These are phyloP conservation scores for Pterocarpus macrocarpus DNA, from an alignment of 306 rosid genomes.

Conservation along the genomic window DNA sequence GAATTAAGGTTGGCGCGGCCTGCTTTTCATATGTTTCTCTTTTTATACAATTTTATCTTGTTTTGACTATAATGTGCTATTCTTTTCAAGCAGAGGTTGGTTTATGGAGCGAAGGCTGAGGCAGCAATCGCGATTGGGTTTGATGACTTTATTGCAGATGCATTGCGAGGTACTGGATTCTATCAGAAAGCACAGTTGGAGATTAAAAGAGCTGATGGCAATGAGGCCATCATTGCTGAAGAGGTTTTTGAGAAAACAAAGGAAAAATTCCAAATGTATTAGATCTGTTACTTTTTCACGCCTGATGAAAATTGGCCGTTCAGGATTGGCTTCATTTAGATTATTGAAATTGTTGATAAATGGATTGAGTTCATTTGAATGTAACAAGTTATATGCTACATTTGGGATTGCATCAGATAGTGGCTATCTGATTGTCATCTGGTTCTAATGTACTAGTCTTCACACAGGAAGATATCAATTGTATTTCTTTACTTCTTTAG, in stretches of 20 bases:
- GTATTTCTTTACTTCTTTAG: constrained; percentile 4
- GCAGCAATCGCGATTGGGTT: constrained; percentile 97
- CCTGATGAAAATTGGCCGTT: constrained; percentile 31
- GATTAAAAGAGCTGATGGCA: constrained; percentile 94
- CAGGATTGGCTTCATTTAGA: constrained; percentile 45
- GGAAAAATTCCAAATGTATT: constrained; percentile 83
- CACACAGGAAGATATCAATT: constrained; percentile 30
- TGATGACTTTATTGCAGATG: constrained; percentile 94
- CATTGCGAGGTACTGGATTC: constrained; percentile 85
- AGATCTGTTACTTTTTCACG: constrained; percentile 30
- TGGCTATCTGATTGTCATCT: constrained; percentile 29
- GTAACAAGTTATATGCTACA: constrained; percentile 33
- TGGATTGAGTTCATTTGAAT: constrained; percentile 33
- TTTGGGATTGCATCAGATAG: constrained; percentile 23
- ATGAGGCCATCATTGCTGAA: constrained; percentile 81
- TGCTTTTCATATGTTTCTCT: constrained; percentile 25
- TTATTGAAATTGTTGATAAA: constrained; percentile 40
- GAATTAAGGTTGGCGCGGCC: constrained; percentile 71
- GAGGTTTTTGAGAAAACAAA: constrained; percentile 94
- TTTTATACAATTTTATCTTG: not conserved
- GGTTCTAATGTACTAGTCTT: constrained; percentile 19
- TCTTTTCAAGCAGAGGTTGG: constrained; percentile 77
- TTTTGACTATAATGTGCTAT: constrained; percentile 13
- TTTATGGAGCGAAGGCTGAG: constrained; percentile 96
- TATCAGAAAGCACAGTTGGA: constrained; percentile 91